Evolutionary conservation across 192 early-diverging fungal genomes (phyloP), one percentile per base, ranked within the genome.

Genomic region (Dissophora globulifera): DNA sequence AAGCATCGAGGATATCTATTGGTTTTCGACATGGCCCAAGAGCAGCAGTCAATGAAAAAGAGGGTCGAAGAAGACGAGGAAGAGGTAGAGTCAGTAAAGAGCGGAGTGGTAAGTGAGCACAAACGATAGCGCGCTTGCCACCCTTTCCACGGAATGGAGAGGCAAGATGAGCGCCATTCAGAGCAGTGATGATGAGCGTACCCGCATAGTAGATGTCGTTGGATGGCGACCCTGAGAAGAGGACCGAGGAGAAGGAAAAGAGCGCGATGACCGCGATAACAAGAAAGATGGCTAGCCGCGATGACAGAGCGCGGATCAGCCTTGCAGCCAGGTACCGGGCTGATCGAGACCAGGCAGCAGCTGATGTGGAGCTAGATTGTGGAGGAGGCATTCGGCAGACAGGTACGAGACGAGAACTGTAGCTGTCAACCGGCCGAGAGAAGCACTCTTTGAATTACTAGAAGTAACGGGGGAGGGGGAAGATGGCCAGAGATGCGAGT

Each of bases 171-270:
- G 35, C 35, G 13, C 35, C 8, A 29, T 29, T 41, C 27, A 41
- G 3, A 26, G 25, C n/a, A 40, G 23, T 48, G 46, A 22, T 31
- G 29, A 51, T 30, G 50, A 30, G 25, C 50, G 16, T 49, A 40
- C 72, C 72, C 61, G 72, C 63, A 47, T 67, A 76, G 29, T 76
- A 76, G 27, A 76, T 67, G 52, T 76, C 72, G 26, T 76, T 76
- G 33, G 63, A 67, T n/a, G 45, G 26, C 10, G 62, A 43, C 13
- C 57, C 62, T 42, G 72, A 67, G 40, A 76, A 76, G 46, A 76
- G 58, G 33, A 76, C 72, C 1, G 72, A 76, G 5, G 45, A 50
- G 47, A 76, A 76, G 33, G 58, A 67, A 52, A 76, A 38, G 17
- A 76, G 51, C 5, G 72, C 58, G 43, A 67, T 76, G 58, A 67